Base-by-base conservation (phyloP, 495 filamentous ascomycete genomes). In the Trypethelium eluteriae region DNA sequence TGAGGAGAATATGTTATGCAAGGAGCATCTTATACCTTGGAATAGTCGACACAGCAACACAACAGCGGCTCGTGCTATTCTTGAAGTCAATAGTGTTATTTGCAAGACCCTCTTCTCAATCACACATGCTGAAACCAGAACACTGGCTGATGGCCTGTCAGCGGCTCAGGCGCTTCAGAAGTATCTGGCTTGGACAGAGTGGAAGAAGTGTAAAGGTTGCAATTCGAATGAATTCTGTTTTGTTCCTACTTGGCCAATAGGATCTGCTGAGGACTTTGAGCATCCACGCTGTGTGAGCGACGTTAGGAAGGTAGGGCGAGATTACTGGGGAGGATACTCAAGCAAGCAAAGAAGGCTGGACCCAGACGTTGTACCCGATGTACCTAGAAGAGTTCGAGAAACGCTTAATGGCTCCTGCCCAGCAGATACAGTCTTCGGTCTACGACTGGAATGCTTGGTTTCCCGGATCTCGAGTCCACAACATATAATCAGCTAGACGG, bases 231-330 rank as follows among this genome's bases (percentile, higher is more conserved):
- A 89, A 73, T 77, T 86, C n/a, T 89, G 86, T 74, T 80, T 86
- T 25, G 70, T 87, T 3, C 83, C 87, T 0, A 85, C 88, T 73
- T 89, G 86, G 85, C 87, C 86, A 0, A 79, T 81, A 71, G 86
- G 86, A 0, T 79, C 79, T 0, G 70, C 76, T 0, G 77, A 82
- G 32, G 84, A 87, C 65, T 81, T 85, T 68, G 72, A 79, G 38
- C 72, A 78, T 35, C 85, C 85, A 0, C 74, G 75, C 57, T 87
- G 84, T 66, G 72, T 69, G 53, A 59, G 53, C 53, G 53, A 59
- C 14, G 53, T 59, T 36, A 59, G 53, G 32, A 59, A 59, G 53
- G 25, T 59, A 7, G 53, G 53, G 14, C 53, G 53, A 59, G 53
- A 59, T 59, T 59, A 59, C 53, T 59, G 53, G 53, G 53, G 53